phyloP scores from a whole-genome alignment of 352 stramenopile genomes.

The Thraustotheca clavata region DNA sequence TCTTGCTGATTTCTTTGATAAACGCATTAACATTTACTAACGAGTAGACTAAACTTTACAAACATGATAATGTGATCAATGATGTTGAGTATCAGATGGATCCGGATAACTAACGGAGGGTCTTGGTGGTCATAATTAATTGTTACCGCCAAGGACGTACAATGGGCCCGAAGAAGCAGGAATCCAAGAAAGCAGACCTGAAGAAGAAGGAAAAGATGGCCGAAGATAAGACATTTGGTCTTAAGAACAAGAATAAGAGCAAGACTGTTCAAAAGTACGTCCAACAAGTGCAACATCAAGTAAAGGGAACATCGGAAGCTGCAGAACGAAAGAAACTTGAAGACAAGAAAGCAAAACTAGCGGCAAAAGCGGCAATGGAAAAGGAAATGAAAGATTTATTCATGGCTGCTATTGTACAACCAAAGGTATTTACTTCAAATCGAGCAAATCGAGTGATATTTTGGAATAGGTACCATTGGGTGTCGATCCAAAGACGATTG shows the following conservation, averaged over 20 bases:
- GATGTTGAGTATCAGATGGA: not conserved
- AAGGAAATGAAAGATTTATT: slow-evolving; percentile 81
- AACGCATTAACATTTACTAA: slow-evolving; percentile 35
- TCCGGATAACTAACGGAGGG: not conserved
- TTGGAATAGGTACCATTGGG: slow-evolving; percentile 63
- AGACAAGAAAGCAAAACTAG: slow-evolving; percentile 66
- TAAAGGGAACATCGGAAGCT: slow-evolving; percentile 71
- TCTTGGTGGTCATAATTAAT: slow-evolving; percentile 4
- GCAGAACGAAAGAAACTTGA: slow-evolving; percentile 70
- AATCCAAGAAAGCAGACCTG: slow-evolving; percentile 82
- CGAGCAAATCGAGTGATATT: not conserved
- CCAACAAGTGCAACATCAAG: slow-evolving; percentile 83
- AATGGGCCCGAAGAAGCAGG: slow-evolving; percentile 73
- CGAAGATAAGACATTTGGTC: slow-evolving; percentile 98
- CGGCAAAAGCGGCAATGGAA: slow-evolving; percentile 71
- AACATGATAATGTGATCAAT: not conserved
- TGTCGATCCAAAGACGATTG: slow-evolving; percentile 80
- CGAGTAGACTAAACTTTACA: not conserved
- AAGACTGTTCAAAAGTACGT: slow-evolving; percentile 94
- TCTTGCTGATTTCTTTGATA: slow-evolving; percentile 59
- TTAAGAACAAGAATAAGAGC: slow-evolving; percentile 99
- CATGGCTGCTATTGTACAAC: slow-evolving; percentile 77
- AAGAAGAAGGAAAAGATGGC: slow-evolving; percentile 91
- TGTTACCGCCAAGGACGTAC: not conserved
- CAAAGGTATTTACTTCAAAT: slow-evolving; percentile 37